phyloP scores from a whole-genome alignment of 2,329 filamentous ascomycete species.

The Sordariomycetes sp. region DNA sequence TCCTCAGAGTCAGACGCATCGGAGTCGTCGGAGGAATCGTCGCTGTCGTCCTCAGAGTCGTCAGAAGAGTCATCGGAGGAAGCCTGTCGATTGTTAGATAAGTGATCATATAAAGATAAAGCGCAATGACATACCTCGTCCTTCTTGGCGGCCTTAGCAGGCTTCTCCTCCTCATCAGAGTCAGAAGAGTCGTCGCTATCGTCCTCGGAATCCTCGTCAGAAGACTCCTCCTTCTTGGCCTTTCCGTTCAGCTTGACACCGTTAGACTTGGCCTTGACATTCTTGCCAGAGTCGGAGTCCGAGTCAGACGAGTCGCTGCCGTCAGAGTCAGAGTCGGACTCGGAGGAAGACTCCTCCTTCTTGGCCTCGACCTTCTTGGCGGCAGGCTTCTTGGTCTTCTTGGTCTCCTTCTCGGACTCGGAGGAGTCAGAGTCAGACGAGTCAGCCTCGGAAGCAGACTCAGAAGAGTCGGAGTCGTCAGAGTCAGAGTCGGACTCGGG shows the following conservation, averaged over 20 bases:
- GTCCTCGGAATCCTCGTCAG: conserved; percentile 8
- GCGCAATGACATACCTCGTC: neutral
- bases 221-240: conserved; percentile 7
- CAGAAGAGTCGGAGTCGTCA: conserved; percentile 2
- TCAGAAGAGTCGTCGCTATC: conserved; percentile 12
- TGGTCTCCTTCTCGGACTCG: conserved; percentile 23
- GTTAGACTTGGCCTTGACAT: conserved; percentile 8
- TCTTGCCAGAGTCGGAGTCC: conserved; percentile 11
- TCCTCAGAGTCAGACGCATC: conserved; percentile 19
- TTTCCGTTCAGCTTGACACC: conserved; percentile 7
- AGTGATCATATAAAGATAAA: neutral
- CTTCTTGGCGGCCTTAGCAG: conserved; percentile 20
- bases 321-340: conserved; percentile 22
- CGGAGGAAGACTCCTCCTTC: conserved; percentile 15
- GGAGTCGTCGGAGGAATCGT: conserved; percentile 19
- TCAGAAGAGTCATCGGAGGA: conserved; percentile 16
- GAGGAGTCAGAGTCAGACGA: conserved; percentile 19
- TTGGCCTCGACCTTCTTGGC: conserved; percentile 17
- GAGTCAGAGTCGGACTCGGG: conserved; percentile 25
- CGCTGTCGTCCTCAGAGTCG: conserved; percentile 21
- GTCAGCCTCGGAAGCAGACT: conserved; percentile 8
- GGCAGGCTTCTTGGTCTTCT: conserved; percentile 24
- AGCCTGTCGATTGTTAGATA: conserved; percentile 2
- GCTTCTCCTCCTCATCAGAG: conserved; percentile 19
- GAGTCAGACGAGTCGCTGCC: conserved; percentile 22